Conservation (phyloP, 768 basidiomycete genomes). For the Heimioporus sp. region DNA sequence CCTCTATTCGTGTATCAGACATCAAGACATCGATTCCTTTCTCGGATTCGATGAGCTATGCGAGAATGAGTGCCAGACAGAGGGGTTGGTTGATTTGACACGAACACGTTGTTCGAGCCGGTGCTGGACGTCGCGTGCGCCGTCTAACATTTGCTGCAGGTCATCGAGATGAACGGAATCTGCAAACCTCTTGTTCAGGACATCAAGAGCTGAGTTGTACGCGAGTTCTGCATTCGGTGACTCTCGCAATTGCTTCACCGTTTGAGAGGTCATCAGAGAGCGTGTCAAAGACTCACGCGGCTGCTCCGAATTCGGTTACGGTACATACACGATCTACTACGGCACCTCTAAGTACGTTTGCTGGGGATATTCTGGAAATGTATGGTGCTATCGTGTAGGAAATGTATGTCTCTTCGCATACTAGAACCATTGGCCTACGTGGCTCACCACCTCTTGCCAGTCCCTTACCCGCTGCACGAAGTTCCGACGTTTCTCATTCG, state of each 20-base stretch:
- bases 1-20: conserved; percentile 44
- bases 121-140: conserved; percentile 40
- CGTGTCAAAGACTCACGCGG: neutral
- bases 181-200: conserved; percentile 46
- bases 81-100: conserved; percentile 14
- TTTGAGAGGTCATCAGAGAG: conserved; percentile 37
- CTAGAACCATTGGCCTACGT: conserved; percentile 30
- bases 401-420: too few species aligned
- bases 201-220: conserved; percentile 31
- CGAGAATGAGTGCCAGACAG: conserved; percentile 27
- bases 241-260: conserved; percentile 47
- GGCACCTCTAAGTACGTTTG: too few species aligned
- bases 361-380: too few species aligned
- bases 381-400: too few species aligned
- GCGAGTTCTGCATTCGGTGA: conserved; percentile 46
- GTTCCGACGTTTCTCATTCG: conserved; percentile 36
- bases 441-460: conserved; percentile 59
- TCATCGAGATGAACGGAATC: conserved; percentile 51
- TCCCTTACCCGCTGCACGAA: conserved; percentile 54
- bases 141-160: conserved; percentile 43
- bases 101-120: conserved; percentile 47
- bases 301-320: too few species aligned
- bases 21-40: conserved; percentile 46
- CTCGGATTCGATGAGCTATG: conserved; percentile 59
- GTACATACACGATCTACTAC: too few species aligned